Conservation (phyloP, 208 protist species). For the Tetramitus jugosus region DNA sequence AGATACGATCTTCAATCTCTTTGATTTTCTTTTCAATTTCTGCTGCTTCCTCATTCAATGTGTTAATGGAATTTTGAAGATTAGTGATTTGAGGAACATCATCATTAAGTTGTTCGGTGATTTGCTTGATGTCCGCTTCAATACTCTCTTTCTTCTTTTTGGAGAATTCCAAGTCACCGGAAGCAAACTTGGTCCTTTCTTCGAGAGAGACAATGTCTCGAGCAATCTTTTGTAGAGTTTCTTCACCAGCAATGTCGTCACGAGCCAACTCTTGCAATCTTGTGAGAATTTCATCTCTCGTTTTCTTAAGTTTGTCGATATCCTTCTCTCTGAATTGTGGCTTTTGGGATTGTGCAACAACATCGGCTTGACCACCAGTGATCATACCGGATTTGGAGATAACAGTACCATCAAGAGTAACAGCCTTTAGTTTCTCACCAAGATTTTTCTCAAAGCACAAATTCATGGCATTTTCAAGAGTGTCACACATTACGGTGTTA, state of each 20-base stretch:
- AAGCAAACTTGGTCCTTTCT: background rate
- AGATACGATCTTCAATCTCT: conserved; percentile 2
- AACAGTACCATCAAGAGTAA: conserved; percentile 85
- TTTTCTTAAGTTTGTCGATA: conserved; percentile 60
- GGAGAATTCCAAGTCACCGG: conserved; percentile 17
- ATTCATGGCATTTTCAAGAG: conserved; percentile 68
- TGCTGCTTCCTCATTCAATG: background rate
- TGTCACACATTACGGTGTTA: conserved; percentile 89
- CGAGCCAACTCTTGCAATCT: conserved; percentile 39
- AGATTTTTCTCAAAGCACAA: conserved; percentile 61
- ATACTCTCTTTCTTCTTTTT: conserved; percentile 41
- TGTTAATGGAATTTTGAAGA: background rate
- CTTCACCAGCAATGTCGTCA: background rate
- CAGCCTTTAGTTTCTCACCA: conserved; percentile 68
- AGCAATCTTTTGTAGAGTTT: background rate
- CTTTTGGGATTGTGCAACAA: conserved; percentile 59
- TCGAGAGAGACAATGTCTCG: background rate
- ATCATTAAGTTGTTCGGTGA: conserved; percentile 34
- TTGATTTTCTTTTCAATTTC: background rate
- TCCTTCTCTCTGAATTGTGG: conserved; percentile 83
- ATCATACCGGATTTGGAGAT: conserved; percentile 88
- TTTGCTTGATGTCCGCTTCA: conserved; percentile 58
- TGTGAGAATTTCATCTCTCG: conserved; percentile 54
- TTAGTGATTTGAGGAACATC: conserved; percentile 23
- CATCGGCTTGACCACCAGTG: conserved; percentile 70